Base-by-base conservation (phyloP, 768 basidiomycete species). In the Boletus edulis region DNA sequence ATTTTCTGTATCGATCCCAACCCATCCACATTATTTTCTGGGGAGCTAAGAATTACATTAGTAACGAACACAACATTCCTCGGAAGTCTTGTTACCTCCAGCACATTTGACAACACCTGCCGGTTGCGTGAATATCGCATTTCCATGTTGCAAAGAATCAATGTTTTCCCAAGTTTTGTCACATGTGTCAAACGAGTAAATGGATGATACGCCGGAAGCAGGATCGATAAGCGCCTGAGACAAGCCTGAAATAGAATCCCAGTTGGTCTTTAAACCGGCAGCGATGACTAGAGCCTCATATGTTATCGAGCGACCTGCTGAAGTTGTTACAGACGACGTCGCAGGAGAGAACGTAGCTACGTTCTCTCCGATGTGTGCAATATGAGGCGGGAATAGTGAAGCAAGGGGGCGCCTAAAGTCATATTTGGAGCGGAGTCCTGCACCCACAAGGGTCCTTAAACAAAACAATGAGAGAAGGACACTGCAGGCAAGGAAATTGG, bases 21-120 rank as follows among this genome's bases (percentile, higher is more conserved):
- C 91, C 89, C 89, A 94, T 92, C 92, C 93, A 96, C 90, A 96
- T 94, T 51, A 94, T 89, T 73, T 95, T 94, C 67, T 93, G 90
- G 18, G 90, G 89, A 15, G 87, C 89, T 90, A 60, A 20, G 40
- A 38, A n/a, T 35, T 20, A 35, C 31, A 40, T 57, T 5, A 63
- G 60, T 18, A 49, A 48, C 11, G 22, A 43, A 40, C 31, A 38
- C 46, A 41, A 22, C 17, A 22, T 20, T 38, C 7, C 18, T 24
- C 1, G 12, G 31, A 34, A 27, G 32, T 13, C 61, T 31, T 54
- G 69, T 60, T 63, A 89, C 91, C 90, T 75, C 92, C 88, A 62
- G 94, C 89, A 68, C 95, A 98, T 72, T 99, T 99, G 67, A 99
- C 82, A 24, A 92, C 74, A 15, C 95, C 94, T 14, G 88, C 83